These are phyloP conservation scores for Purpureocillium lavendulum DNA, from an alignment of 2,329 filamentous ascomycete genomes.

Conservation along the genomic window DNA sequence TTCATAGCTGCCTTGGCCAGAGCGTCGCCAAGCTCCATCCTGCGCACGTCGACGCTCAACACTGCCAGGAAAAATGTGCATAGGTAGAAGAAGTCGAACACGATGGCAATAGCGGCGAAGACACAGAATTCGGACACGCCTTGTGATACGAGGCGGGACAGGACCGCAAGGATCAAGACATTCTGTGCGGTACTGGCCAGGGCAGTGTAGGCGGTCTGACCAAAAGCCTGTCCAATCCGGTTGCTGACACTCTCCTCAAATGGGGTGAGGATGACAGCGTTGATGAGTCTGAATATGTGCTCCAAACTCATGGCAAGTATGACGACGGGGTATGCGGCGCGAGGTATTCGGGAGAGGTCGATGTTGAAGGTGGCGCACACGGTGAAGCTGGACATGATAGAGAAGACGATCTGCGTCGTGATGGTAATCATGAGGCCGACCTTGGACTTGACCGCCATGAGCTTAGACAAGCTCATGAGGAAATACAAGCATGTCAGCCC, in stretches of 20 bases:
- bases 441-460: constrained; percentile 68
- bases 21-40: constrained; percentile 68
- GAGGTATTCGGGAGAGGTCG: constrained; percentile 66
- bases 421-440: constrained; percentile 65
- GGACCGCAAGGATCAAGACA: constrained; percentile 52
- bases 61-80: constrained; percentile 75
- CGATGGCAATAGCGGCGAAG: constrained; percentile 65
- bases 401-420: constrained; percentile 59
- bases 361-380: constrained; percentile 69
- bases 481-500: constrained; percentile 56
- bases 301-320: constrained; percentile 69
- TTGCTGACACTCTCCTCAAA: constrained; percentile 58
- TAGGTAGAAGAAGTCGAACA: constrained; percentile 71
- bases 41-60: constrained; percentile 68
- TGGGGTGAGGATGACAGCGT: constrained; percentile 65
- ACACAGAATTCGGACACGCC: constrained; percentile 68
- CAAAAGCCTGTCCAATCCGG: constrained; percentile 66
- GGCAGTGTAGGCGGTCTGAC: constrained; percentile 62
- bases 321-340: constrained; percentile 68
- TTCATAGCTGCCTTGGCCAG: constrained; percentile 48
- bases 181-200: constrained; percentile 63
- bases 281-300: constrained; percentile 72
- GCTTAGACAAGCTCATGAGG: constrained; percentile 55
- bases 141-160: constrained; percentile 60
- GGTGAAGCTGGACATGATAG: constrained; percentile 72